A percentile compares a stretch with the other conserved stretches of the same genome.
Conservation (phyloP, 2,329 filamentous ascomycete species). For the Celoporthe dispersa region DNA sequence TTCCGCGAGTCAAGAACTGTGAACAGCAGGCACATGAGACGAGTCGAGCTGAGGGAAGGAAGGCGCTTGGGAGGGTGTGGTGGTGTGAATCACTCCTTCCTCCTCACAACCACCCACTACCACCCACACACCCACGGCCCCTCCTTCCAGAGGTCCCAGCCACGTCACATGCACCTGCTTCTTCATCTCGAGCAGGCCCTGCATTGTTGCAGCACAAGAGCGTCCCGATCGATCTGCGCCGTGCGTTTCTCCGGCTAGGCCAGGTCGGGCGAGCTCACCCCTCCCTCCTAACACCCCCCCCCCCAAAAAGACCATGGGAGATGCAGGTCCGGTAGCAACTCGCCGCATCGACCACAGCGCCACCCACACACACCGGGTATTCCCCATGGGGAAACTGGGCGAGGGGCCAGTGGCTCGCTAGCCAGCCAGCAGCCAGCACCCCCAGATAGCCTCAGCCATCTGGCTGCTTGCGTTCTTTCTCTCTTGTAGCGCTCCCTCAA, state of each 20-base stretch:
- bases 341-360: neutral
- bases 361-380: neutral
- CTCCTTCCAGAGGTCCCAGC: neutral
- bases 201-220: neutral
- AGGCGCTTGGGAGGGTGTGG: neutral
- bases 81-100: neutral
- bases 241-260: neutral
- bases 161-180: conserved; percentile 24
- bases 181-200: neutral
- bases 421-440: too few species aligned
- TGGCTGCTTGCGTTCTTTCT: too few species aligned
- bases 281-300: too few species aligned
- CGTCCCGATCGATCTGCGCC: conserved; percentile 8
- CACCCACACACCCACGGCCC: too few species aligned
- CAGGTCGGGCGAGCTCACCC: neutral
- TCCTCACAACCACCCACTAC: neutral
- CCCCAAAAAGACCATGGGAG: neutral
- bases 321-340: conserved; percentile 28
- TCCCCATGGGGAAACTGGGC: conserved; percentile 26
- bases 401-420: too few species aligned
- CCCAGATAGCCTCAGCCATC: too few species aligned
- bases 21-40: conserved; percentile 1
- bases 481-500: too few species aligned
- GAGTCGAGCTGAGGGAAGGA: neutral
- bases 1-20: conserved; percentile 1